A percentile compares a stretch with the other conserved stretches of the same genome.
phyloP scores from a whole-genome alignment of 2,329 filamentous ascomycete species.

The Paecilomyces dactylethromorphus region DNA sequence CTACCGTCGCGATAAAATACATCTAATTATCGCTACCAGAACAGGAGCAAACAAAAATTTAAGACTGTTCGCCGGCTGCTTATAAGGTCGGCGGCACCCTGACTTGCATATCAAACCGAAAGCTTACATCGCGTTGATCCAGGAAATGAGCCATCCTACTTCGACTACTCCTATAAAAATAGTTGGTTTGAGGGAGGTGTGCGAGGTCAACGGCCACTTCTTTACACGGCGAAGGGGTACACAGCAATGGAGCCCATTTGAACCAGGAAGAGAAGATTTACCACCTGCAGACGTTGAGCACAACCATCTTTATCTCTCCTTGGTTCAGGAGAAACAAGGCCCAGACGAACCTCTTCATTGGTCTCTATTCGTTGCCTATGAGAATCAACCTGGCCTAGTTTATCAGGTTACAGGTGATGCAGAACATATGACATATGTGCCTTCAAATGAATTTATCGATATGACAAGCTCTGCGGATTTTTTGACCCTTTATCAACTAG shows the following conservation, averaged over 20 bases:
- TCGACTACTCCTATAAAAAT: neutral
- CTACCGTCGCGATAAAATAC: no score
- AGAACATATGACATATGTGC: conserved; percentile 16
- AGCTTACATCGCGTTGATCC: neutral
- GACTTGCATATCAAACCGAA: neutral
- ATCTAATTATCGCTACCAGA: no score
- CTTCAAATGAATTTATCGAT: conserved; percentile 7
- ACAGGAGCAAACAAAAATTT: no score
- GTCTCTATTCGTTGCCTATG: conserved; percentile 16
- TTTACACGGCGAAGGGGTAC: neutral
- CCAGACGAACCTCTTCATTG: conserved; percentile 9
- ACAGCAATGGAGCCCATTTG: neutral
- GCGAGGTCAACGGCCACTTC: neutral
- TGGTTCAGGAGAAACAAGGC: neutral
- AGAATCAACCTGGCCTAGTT: conserved; percentile 14
- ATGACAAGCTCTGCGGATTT: conserved; percentile 5
- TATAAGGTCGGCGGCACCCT: neutral
- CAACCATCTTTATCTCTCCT: neutral
- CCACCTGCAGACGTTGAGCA: neutral
- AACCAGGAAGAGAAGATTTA: neutral
- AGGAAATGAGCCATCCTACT: neutral
- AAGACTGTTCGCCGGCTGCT: no score
- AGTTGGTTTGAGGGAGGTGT: neutral
- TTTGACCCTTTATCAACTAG: conserved; percentile 12
- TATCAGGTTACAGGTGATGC: conserved; percentile 22